Evolutionary conservation across 306 rosid genomes (phyloP).

Genomic region (Fagus sylvatica): DNA sequence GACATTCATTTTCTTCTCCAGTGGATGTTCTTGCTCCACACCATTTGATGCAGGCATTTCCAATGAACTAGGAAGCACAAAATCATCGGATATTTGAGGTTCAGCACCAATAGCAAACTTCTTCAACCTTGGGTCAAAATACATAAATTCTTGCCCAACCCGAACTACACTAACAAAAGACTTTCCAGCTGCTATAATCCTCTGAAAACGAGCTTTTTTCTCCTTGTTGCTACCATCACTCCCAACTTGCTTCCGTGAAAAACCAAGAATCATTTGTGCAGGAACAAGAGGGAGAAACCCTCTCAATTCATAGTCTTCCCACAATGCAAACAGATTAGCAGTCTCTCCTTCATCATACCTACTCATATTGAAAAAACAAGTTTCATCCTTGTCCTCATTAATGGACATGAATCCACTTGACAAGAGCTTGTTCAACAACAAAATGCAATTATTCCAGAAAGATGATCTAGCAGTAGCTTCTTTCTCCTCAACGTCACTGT

Average conservation of each 20-base stretch:
- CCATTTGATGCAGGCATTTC: no score
- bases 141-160: constrained; percentile 58
- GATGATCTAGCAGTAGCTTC: constrained; percentile 64
- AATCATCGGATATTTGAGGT: no score
- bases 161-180: constrained; percentile 63
- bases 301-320: constrained; percentile 91
- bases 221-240: constrained; percentile 67
- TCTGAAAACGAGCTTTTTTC: constrained; percentile 57
- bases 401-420: constrained; percentile 49
- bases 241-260: constrained; percentile 75
- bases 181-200: constrained; percentile 90
- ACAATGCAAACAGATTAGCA: constrained; percentile 77
- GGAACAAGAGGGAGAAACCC: constrained; percentile 90
- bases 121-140: constrained; percentile 38
- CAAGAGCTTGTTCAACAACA: constrained; percentile 68
- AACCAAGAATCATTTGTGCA: constrained; percentile 82
- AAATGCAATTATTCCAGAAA: constrained; percentile 68
- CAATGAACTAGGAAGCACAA: no score
- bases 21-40: no score
- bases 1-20: no score
- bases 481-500: constrained; percentile 61
- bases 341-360: constrained; percentile 88
- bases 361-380: constrained; percentile 83
- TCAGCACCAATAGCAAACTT: no score
- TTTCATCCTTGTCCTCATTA: constrained; percentile 69